phyloP scores from a whole-genome alignment of 23 red algal species.

The Agarophyton chilense region DNA sequence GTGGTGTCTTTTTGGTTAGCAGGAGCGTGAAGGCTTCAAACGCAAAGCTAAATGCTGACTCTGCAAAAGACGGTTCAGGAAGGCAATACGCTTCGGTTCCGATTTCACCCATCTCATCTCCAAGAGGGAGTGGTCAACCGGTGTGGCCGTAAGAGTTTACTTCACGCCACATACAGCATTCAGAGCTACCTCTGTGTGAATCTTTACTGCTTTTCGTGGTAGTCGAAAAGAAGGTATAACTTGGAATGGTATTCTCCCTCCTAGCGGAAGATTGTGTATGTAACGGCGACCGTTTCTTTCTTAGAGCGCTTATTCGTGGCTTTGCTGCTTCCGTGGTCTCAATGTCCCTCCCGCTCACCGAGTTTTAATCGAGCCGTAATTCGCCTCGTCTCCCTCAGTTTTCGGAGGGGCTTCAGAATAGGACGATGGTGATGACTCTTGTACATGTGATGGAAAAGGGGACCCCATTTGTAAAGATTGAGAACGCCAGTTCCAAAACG shows the following conservation, averaged over 20 bases:
- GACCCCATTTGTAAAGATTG: conserved; percentile 5
- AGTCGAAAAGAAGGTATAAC: neutral
- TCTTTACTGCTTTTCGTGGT: neutral
- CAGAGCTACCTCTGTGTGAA: neutral
- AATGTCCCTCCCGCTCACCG: neutral
- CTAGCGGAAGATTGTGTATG: neutral
- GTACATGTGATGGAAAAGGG: conserved; percentile 38
- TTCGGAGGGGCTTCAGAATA: conserved; percentile 22
- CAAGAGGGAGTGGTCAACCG: conserved; percentile 37
- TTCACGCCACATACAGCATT: neutral
- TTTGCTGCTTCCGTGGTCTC: neutral
- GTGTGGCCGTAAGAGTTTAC: conserved; percentile 36
- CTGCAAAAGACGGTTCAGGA: neutral
- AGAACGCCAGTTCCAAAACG: conserved; percentile 37
- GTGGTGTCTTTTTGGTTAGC: conserved; percentile 65
- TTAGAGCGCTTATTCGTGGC: neutral
- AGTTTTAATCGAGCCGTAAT: conserved; percentile 35
- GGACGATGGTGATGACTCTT: conserved; percentile 7
- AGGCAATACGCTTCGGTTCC: conserved; percentile 22
- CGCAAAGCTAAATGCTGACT: neutral
- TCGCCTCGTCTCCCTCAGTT: conserved; percentile 5
- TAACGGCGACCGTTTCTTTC: conserved; percentile 14
- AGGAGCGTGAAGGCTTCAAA: conserved; percentile 40
- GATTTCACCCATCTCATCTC: conserved; percentile 62
- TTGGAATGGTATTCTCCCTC: neutral